Evolutionary conservation across 2,329 filamentous ascomycete genomes (phyloP).

Genomic region (Chrysoporthe cubensis): DNA sequence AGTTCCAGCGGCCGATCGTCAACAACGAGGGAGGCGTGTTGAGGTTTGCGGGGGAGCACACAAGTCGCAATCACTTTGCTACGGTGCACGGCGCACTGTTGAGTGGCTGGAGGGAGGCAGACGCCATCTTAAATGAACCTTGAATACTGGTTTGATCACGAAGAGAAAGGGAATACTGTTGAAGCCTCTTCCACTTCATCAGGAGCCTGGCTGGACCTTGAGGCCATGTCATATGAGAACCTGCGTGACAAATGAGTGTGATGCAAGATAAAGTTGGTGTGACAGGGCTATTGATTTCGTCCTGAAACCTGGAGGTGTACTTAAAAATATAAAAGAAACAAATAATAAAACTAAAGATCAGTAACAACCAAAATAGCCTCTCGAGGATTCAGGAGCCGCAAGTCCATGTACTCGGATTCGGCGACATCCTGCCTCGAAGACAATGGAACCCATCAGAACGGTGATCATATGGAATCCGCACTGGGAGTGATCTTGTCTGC

Average conservation of each 20-base stretch:
- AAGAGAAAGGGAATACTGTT: background rate
- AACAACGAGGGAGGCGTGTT: constrained; percentile 7
- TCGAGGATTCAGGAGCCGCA: too few relatives aligned
- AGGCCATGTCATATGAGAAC: background rate
- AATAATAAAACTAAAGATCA: background rate
- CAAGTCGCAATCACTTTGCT: constrained; percentile 21
- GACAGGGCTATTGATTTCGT: background rate
- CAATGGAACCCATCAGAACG: too few relatives aligned
- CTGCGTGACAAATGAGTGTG: background rate
- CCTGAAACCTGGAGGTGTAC: background rate
- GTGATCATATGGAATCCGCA: too few relatives aligned
- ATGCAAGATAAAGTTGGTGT: background rate
- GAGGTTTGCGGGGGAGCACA: constrained; percentile 23
- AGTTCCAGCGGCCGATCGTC: constrained; percentile 16
- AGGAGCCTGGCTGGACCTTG: background rate
- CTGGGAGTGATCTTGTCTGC: too few relatives aligned
- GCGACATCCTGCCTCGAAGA: too few relatives aligned
- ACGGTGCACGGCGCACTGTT: constrained; percentile 21
- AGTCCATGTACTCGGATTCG: too few relatives aligned
- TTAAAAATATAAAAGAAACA: background rate
- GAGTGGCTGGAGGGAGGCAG: constrained; percentile 21
- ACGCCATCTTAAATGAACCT: constrained; percentile 6
- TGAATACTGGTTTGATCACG: background rate
- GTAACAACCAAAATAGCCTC: background rate
- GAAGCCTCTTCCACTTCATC: background rate